phyloP scores from a whole-genome alignment of 2,329 filamentous ascomycete species.

The Fusarium mundagurra region DNA sequence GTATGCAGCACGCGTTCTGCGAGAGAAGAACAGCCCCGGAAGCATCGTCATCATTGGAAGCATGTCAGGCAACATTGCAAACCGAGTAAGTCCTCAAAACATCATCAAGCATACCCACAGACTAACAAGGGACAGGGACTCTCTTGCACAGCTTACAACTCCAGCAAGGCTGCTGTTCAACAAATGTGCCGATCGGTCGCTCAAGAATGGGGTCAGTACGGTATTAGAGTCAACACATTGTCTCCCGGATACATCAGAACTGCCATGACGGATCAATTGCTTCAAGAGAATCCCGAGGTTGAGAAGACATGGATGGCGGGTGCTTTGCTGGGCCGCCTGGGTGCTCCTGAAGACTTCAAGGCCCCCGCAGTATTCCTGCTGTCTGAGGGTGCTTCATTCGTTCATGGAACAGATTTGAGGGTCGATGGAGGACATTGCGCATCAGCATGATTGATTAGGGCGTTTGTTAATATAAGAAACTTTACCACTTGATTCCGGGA shows the following conservation, averaged over 20 bases:
- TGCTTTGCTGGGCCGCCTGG: slow-evolving; percentile 62
- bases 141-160: slow-evolving; percentile 71
- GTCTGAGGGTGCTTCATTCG: slow-evolving; percentile 65
- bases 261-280: slow-evolving; percentile 57
- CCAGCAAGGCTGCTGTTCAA: slow-evolving; percentile 69
- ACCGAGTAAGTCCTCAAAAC: slow-evolving; percentile 53
- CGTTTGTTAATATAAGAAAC: neutral
- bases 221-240: slow-evolving; percentile 73
- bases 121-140: slow-evolving; percentile 57
- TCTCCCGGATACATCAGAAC: slow-evolving; percentile 67
- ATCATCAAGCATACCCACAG: neutral
- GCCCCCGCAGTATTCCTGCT: slow-evolving; percentile 66
- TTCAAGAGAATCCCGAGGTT: slow-evolving; percentile 58
- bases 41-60: slow-evolving; percentile 62
- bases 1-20: slow-evolving; percentile 69
- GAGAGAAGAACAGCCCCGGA: slow-evolving; percentile 52
- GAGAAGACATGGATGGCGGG: slow-evolving; percentile 64
- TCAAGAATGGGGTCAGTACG: slow-evolving; percentile 69
- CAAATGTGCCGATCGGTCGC: slow-evolving; percentile 69
- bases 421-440: slow-evolving; percentile 67
- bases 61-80: slow-evolving; percentile 61
- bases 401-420: slow-evolving; percentile 65
- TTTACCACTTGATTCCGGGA: neutral
- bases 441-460: slow-evolving; percentile 40
- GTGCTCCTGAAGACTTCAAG: slow-evolving; percentile 66